Evolutionary conservation across 2,329 filamentous ascomycete genomes (phyloP), one percentile per base, ranked within the genome.

Genomic region (Lachnellula hyalina): DNA sequence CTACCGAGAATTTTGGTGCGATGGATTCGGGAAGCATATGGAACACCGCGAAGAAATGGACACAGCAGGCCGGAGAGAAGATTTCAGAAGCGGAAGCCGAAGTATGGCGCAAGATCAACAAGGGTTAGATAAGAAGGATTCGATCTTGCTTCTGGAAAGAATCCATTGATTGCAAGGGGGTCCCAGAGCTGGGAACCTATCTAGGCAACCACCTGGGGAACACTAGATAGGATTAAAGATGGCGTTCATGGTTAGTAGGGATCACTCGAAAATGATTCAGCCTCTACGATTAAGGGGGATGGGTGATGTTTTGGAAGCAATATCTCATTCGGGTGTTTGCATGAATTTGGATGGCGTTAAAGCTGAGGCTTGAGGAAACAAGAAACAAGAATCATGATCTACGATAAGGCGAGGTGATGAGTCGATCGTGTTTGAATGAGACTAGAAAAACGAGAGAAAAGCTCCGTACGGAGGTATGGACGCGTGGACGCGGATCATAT

Each of bases 51-150:
- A 82, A 79, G 73, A 83, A 80, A 67, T 77, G 79, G 74, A 80
- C 78, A 46, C 72, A 75, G 56, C 76, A 75, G 35, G 82, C 82
- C 6, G 82, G 82, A 49, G 77, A 78, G 57, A 81, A 77, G 66
- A 69, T 86, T 28, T 78, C 76, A 8, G 79, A 77, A 14, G 81
- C 80, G 14, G 83, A 86, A 72, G 73, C 72, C 49, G 81, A 84
- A 68, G 77, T 86, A 23, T 86, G 83, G 83, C 79, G 77, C 70
- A 78, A 76, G 65, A 81, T 85, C 65, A 85, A 82, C 70, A 83
- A 81, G 53, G 53, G 65, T 56, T 61, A 57, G 58, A 21, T 47
- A 51, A 52, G 47, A 52, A 35, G 42, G 53, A 49, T 47, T 49
- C 57, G 47, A 47, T 51, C 15, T 34, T 47, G 34, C 28, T 52